Evolutionary conservation across 306 rosid species (phyloP).

Genomic region (Corylus heterophylla): DNA sequence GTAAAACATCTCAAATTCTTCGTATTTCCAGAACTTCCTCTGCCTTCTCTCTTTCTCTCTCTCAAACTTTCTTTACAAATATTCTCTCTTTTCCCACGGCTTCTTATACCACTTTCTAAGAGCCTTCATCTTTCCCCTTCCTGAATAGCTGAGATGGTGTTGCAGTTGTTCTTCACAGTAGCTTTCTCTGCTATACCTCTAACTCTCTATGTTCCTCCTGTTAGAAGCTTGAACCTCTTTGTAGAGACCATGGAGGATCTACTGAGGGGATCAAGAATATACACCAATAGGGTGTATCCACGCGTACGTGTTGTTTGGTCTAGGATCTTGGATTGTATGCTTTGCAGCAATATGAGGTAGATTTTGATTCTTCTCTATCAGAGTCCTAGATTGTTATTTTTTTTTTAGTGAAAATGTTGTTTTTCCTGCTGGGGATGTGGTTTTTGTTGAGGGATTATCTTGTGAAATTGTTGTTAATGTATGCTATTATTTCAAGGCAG

Average conservation of each 20-base stretch:
- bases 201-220: constrained; percentile 78
- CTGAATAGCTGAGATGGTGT: constrained; percentile 20
- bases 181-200: constrained; percentile 81
- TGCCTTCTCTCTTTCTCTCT: neutral
- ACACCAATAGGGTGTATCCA: constrained; percentile 56
- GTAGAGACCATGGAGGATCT: constrained; percentile 68
- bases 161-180: constrained; percentile 68
- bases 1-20: neutral
- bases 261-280: constrained; percentile 46
- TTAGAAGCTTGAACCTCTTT: constrained; percentile 71
- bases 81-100: neutral
- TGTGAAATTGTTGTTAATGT: neutral
- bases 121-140: neutral
- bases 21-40: constrained; percentile 6
- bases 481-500: neutral
- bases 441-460: constrained; percentile 18
- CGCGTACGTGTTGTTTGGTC: constrained; percentile 64
- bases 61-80: neutral
- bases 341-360: constrained; percentile 73
- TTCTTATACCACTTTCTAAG: neutral
- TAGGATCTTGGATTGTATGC: constrained; percentile 60
- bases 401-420: neutral
- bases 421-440: neutral
- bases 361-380: constrained; percentile 1
- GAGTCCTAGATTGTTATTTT: neutral